A percentile compares a stretch with the other conserved stretches of the same genome.
Evolutionary conservation across 768 basidiomycete species (phyloP).

Genomic region (Psilocybe tampanensis): DNA sequence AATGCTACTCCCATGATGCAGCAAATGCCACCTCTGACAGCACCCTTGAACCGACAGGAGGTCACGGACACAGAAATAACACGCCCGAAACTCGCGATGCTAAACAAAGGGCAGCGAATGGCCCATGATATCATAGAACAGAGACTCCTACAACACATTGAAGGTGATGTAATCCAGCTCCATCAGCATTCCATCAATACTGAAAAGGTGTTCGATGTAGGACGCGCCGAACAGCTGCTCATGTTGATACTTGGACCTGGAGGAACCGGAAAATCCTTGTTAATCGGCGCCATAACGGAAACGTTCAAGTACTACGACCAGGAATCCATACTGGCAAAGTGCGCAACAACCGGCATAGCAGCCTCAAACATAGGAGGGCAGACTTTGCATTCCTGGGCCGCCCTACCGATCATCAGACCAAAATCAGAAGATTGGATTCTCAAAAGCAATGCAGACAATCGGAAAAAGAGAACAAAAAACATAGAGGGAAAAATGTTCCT

Average conservation of each 20-base stretch:
- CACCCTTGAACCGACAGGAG: neutral
- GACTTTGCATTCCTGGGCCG: slow-evolving; percentile 34
- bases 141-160: neutral
- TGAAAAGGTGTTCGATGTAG: neutral
- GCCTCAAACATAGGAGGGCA: slow-evolving; percentile 38
- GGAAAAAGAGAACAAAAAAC: slow-evolving; percentile 11
- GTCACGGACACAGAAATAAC: neutral
- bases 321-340: slow-evolving; percentile 27
- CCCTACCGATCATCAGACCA: slow-evolving; percentile 15
- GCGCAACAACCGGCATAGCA: slow-evolving; percentile 41
- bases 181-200: too few species aligned
- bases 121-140: neutral
- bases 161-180: too few species aligned
- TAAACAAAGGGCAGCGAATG: neutral
- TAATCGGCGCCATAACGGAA: slow-evolving; percentile 39
- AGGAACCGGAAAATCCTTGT: slow-evolving; percentile 43
- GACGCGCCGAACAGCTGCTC: neutral
- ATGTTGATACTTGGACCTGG: slow-evolving; percentile 37
- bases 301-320: slow-evolving; percentile 24
- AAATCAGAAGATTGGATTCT: neutral
- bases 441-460: neutral
- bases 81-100: neutral
- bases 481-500: slow-evolving; percentile 25
- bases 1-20: neutral
- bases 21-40: neutral